Evolutionary conservation across 352 stramenopile species (phyloP), one percentile per base, ranked within the genome.

Genomic region (Sclerospora graminicola): DNA sequence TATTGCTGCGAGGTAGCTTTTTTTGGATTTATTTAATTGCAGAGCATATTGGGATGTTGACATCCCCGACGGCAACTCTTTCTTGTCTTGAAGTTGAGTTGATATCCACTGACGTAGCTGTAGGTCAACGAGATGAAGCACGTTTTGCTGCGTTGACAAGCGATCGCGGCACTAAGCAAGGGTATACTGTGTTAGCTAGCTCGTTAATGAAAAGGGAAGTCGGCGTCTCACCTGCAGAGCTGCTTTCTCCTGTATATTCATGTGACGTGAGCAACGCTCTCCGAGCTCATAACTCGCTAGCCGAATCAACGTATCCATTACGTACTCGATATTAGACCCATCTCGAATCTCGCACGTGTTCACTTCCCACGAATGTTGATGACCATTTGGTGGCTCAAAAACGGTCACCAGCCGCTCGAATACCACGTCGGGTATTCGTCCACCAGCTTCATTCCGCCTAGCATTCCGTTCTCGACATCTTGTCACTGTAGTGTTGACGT

Each of bases 51-150:
- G 34, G 5, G 15, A 31, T 31, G 51, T 57, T 10, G 45, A 49
- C 27, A 19, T 42, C 19, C 38, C 28, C 14, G 24, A 13, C 10
- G 34, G 34, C 15, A 57, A 20, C 0, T 50, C 24, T 3, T 21
- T 32, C 6, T 56, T 41, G 9, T 47, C 32, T 8, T 50, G 54
- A 36, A 84, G 48, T 36, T 60, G 43, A 14, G 23, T 35, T 1
- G 73, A 75, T 53, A 86, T 69, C 69, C 70, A 83, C 19, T 63
- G 62, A 21, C 76, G 63, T 4, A 84, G 59, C 18, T 66, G 46
- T 41, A 85, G 45, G 29, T 85, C 76, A 18, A 88, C 60, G 8
- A 58, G 53, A 31, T 88, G 72, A 9, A 63, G 32, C 11, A 77
- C 23, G 15, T 54, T 75, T 6, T 49, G 47, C 7, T 55, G 34